phyloP scores from a whole-genome alignment of 1,284 basidiomycete genomes.

The Trametes pubescens region DNA sequence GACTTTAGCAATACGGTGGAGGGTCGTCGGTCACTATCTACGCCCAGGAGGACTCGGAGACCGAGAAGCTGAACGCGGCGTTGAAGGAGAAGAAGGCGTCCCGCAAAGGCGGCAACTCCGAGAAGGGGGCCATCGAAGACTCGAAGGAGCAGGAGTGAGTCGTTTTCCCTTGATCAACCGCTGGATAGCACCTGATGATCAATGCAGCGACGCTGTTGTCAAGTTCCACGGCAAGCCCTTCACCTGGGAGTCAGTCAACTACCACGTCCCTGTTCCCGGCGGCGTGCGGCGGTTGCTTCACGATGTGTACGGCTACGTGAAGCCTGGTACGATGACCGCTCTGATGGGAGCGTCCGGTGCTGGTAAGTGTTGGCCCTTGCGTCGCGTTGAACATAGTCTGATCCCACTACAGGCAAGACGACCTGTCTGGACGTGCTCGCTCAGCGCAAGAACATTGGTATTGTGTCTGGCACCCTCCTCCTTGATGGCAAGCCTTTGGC shows the following conservation, averaged over 20 bases:
- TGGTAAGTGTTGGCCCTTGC: conserved; percentile 37
- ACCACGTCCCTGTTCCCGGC: conserved; percentile 77
- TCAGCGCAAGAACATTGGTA: conserved; percentile 87
- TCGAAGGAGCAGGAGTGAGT: conserved; percentile 36
- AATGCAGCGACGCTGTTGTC: conserved; percentile 10
- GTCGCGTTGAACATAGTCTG: background rate
- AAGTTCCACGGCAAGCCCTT: conserved; percentile 59
- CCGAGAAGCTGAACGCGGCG: conserved; percentile 68
- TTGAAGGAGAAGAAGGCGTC: conserved; percentile 62
- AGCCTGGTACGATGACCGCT: conserved; percentile 84
- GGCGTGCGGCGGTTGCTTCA: conserved; percentile 79
- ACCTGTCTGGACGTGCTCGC: conserved; percentile 90
- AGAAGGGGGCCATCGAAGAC: conserved; percentile 46
- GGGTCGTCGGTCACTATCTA: conserved; percentile 66
- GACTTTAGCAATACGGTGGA: conserved; percentile 55
- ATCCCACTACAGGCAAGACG: conserved; percentile 64
- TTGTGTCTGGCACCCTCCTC: conserved; percentile 82
- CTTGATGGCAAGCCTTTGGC: conserved; percentile 82
- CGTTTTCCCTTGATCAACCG: background rate
- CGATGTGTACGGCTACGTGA: conserved; percentile 89
- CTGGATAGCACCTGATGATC: background rate
- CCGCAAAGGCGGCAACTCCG: conserved; percentile 36
- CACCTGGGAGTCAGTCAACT: conserved; percentile 78
- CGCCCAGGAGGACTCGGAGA: conserved; percentile 75
- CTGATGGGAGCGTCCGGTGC: conserved; percentile 87